phyloP scores from a whole-genome alignment of 345 rosid genomes.

The Eucalyptus regnans region DNA sequence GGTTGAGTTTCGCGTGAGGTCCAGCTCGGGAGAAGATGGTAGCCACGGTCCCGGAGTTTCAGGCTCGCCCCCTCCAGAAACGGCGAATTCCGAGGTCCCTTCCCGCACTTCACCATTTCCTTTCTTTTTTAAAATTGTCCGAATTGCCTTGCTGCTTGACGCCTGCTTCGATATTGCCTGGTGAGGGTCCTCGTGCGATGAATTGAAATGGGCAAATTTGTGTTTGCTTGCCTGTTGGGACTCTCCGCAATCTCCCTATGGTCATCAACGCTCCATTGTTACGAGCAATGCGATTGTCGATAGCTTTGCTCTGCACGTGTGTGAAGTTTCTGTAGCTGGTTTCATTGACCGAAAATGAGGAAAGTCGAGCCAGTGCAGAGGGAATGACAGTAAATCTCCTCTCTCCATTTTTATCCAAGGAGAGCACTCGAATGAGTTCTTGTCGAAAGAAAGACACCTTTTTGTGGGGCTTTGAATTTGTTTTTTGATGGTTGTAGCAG shows the following conservation, averaged over 20 bases:
- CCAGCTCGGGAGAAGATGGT: conserved; percentile 14
- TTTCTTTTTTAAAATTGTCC: background rate
- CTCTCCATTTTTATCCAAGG: background rate
- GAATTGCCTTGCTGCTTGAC: background rate
- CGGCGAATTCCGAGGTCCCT: conserved; percentile 10
- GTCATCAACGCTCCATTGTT: background rate
- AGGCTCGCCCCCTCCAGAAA: conserved; percentile 1
- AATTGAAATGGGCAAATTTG: background rate
- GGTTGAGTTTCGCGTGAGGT: conserved; percentile 16
- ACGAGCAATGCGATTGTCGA: background rate
- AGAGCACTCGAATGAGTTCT: background rate
- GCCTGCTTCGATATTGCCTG: background rate
- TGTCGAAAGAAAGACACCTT: background rate
- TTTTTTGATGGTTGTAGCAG: background rate
- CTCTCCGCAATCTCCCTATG: background rate
- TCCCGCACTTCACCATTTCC: background rate
- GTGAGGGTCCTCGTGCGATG: background rate
- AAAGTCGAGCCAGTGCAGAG: background rate
- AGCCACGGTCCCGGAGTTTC: background rate
- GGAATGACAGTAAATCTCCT: background rate
- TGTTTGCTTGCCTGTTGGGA: background rate
- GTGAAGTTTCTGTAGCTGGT: background rate
- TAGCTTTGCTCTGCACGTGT: background rate
- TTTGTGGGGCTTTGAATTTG: background rate
- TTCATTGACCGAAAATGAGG: background rate